Base-by-base conservation (phyloP, 495 filamentous ascomycete genomes). In the Tetracladium setigerum region DNA sequence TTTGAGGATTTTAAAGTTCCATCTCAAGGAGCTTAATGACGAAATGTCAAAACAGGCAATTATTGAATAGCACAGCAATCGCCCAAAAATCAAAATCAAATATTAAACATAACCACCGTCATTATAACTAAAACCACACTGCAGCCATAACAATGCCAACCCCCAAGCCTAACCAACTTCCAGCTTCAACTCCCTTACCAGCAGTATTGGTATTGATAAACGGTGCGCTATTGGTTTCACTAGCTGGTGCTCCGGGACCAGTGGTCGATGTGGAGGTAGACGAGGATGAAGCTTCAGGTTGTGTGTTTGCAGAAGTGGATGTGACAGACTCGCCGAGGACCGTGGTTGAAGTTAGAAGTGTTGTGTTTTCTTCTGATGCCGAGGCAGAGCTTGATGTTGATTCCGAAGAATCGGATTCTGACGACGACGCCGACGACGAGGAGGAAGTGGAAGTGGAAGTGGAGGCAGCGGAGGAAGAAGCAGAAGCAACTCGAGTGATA, bases 151-250 rank as follows among this genome's bases (percentile, higher is more conserved):
- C 13, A 41, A 24, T 27, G 7, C 22, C 22, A 33, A 46, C 16
- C n/a, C 40, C 44, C 19, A 46, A 27, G 3, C 24, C 49, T n/a
- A 45, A 16, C 49, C 41, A 45, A 15, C 19, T 51, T 8, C 35
- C 42, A 10, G 33, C 36, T 10, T 30, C 15, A 15, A 8, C 17
- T 9, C 16, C 33, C 11, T 18, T n/a, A 2, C 14, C 32, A 8
- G 33, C 49, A 7, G 16, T 14, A 41, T 51, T 51, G 14, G 49
- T 51, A 24, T 51, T 40, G 9, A 18, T 53, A 22, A 53, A 53
- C 1, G 50, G 50, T 12, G 50, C 38, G 15, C 50, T 53, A 34
- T 53, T 31, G 8, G 50, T 52, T 7, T 27, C 22, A 27, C 22
- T 27, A 27, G 22, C 22, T 27, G 22, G 22, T 27, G 22, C 3